These are phyloP conservation scores for Suhomyces choctaworum DNA, from an alignment of 1,139 yeast species.

Conservation along the genomic window DNA sequence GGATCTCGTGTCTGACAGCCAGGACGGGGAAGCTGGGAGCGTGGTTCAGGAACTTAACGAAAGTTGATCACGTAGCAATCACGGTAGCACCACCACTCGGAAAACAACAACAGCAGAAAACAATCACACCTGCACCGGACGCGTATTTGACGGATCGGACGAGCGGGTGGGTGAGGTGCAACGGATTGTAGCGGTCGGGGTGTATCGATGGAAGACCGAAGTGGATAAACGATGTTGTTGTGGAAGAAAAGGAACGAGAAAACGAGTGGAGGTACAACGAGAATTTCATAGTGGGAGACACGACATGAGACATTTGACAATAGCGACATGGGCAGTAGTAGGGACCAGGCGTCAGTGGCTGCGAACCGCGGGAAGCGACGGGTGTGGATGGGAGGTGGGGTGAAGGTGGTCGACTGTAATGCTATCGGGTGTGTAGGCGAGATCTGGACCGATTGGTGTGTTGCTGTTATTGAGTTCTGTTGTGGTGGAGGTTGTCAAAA, in stretches of 20 bases:
- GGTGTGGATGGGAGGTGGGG: no score
- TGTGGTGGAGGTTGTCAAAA: no score
- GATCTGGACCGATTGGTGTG: no score
- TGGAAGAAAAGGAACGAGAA: constrained; percentile 8
- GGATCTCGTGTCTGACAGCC: no score
- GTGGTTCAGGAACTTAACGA: no score
- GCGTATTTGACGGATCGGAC: constrained; percentile 1
- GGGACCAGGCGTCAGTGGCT: no score
- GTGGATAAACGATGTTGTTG: background rate
- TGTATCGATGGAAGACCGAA: constrained; percentile 1
- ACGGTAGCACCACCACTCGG: constrained; percentile 7
- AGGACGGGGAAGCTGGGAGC: no score
- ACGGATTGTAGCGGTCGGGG: background rate
- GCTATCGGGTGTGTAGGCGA: no score
- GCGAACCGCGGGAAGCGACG: no score
- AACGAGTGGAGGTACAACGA: constrained; percentile 2
- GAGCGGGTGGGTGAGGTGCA: background rate
- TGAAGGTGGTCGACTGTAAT: no score
- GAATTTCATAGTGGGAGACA: constrained; percentile 8
- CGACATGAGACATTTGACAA: constrained; percentile 5
- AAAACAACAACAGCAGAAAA: constrained; percentile 1
- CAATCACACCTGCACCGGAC: background rate
- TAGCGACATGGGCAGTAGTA: constrained; percentile 2
- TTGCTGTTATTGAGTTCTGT: no score
- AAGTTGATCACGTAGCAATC: constrained; percentile 11